These are phyloP conservation scores for Pseudozyma tsukubaensis DNA, from an alignment of 1,284 basidiomycete genomes.

Conservation along the genomic window DNA sequence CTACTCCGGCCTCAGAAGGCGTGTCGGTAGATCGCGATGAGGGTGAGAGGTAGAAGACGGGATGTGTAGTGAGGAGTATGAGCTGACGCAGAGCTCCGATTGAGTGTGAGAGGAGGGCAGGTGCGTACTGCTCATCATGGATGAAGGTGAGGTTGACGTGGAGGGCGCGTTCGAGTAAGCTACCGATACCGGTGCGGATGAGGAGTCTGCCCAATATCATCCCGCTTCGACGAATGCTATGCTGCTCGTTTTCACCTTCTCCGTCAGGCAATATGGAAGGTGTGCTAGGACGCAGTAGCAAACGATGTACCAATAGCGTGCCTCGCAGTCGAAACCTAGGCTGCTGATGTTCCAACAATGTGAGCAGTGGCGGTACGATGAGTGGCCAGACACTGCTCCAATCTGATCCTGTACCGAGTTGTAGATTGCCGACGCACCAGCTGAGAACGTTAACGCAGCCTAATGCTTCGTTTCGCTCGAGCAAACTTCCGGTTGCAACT, in stretches of 20 bases:
- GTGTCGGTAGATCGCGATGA: neutral
- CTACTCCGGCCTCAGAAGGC: neutral
- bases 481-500: neutral
- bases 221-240: neutral
- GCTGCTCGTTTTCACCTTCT: neutral
- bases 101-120: slow-evolving; percentile 15
- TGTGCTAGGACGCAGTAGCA: slow-evolving; percentile 9
- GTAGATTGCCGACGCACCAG: slow-evolving; percentile 21
- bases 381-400: slow-evolving; percentile 37
- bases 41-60: slow-evolving; percentile 3
- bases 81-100: slow-evolving; percentile 29
- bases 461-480: slow-evolving; percentile 30
- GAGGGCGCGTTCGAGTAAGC: slow-evolving; percentile 28
- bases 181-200: slow-evolving; percentile 39
- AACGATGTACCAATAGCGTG: slow-evolving; percentile 2
- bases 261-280: neutral
- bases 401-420: slow-evolving; percentile 16
- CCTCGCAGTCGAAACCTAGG: slow-evolving; percentile 30
- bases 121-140: slow-evolving; percentile 25
- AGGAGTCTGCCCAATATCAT: slow-evolving; percentile 18
- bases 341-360: slow-evolving; percentile 38
- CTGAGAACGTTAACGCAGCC: slow-evolving; percentile 35
- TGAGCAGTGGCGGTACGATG: slow-evolving; percentile 36
- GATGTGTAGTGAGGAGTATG: slow-evolving; percentile 33
- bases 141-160: slow-evolving; percentile 46